Evolutionary conservation across 2,329 filamentous ascomycete genomes (phyloP), one percentile per base, ranked within the genome.

Genomic region (Aspergillus calidoustus): DNA sequence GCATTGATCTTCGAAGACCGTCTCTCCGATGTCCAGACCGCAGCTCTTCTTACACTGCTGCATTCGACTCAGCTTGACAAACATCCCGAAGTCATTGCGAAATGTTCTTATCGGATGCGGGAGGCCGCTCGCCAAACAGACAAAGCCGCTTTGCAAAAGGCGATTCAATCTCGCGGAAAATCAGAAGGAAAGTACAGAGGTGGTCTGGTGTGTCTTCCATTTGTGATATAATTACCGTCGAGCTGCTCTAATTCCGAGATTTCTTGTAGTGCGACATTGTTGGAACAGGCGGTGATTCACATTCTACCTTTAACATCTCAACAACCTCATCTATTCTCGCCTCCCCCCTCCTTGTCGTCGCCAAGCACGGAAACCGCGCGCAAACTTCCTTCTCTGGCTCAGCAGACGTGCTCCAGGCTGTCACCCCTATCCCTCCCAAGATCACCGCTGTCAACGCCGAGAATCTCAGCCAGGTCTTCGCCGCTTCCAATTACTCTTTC

Each of bases 231-330:
- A 38, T 30, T 50, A 34, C 15, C 30, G 53, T 25, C 19, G 23
- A 43, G 7, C 17, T 23, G 13, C 51, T 34, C 48, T 59, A 25
- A 64, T 43, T 9, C 11, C 6, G 25, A 11, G 7, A 17, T 48
- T 31, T 7, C 31, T 3, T 49, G 30, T 66, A 88, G 85, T 89
- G 93, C 76, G 95, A 99, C 77, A 98, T 99, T 75, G 95, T 99
- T 61, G 95, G 95, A 69, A 99, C 95, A 7, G 95, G 95, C 68
- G 95, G 95, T 73, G 95, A 99, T 81, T 90, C 91, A 22, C 93
- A 98, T 83, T 92, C 96, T 77, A 99, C 95, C 38, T 99, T 97
- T 87, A 99, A 99, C 78, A 94, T 99, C 75, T 95, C 91, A 69
- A 99, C 95, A 4, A 97, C 95, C 7, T 88, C 95, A 2, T 97